Base-by-base conservation (phyloP, 164 flowering plant species). In the Umbellularia californica region DNA sequence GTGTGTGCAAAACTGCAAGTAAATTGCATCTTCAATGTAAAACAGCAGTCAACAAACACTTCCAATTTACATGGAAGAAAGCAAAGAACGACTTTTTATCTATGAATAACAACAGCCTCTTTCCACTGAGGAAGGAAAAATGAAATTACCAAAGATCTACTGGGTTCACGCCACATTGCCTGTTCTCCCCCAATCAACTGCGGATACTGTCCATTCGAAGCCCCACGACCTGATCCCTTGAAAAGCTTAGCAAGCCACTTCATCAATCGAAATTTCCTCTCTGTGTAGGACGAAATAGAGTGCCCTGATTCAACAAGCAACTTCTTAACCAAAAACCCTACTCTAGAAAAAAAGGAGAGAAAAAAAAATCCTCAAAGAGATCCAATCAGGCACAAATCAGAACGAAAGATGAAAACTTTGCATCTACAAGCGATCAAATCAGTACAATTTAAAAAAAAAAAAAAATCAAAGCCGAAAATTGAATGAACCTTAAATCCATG, bases 241-340 rank as follows among this genome's bases (percentile, higher is more conserved):
- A 95, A 95, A 33, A 95, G 41, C 86, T 89, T 93, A 78, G 90
- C 76, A 69, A 95, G 78, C 99, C 99, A 93, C 83, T 82, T 95
- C 92, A 93, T 87, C 64, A 92, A 80, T 23, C 93, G 79, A 14
- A 92, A 91, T 66, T 88, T 90, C 70, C 86, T 85, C 79, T 89
- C 95, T 76, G 85, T 80, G 76, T 82, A 68, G 0, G 90, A 81
- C 77, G 92, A 83, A 80, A 73, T 85, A 84, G 81, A 75, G 58
- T 82, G 82, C 78, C 95, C 95, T 89, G 89, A 79, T 88, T 77
- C 14, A n/a, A 50, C 33, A 41, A 50, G 24, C 58, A 72, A 13
- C 14, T 23, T 25, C 47, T 67, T 15, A 67, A 35, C 69, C 10
- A 30, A 67, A 30, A 30, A 30, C 5, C 35, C 35, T 28, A 25